Evolutionary conservation across 2,329 filamentous ascomycete species (phyloP), one percentile per base, ranked within the genome.

Genomic region (Pyrenochaeta sp.): DNA sequence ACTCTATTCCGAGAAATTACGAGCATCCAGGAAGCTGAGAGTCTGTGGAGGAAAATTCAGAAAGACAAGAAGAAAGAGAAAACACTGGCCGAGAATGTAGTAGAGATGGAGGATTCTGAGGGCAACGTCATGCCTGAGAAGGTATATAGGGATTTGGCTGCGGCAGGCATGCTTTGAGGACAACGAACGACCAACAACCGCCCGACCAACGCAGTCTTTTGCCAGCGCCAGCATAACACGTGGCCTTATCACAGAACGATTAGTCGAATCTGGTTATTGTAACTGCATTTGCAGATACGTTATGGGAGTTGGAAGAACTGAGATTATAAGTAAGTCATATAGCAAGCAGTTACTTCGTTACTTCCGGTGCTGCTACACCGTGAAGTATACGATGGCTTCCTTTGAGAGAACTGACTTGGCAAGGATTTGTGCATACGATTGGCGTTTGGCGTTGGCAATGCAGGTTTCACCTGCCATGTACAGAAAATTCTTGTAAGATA

Each of bases 121-220:
- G 95, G 95, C 46, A 98, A 99, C 72, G 95, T 99, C 56, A 99
- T 99, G 95, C 95, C 96, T 0, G 93, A 97, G 81, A 96, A 97
- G 84, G 94, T 99, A 53, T 99, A 97, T 78, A 89, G 93, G 66
- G 95, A 99, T 84, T 80, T 98, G 78, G 91, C 92, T 79, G 96
- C 96, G 81, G 92, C 96, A 76, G 94, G 94, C 34, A 83, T 97
- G 72, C 64, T 77, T 5, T 77, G 59, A 72, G 54, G 24, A 30
- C 9, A 4, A 46, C 22, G 28, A 10, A 22, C 3, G 5, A 8
- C 24, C 40, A 13, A 10, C 19, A 24, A 27, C 15, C 15, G 6
- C 24, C 40, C 13, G 13, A 10, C 30, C 30, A 10, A 32, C 6
- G 30, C 5, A 10, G 36, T 5, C n/a, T 6, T 6, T 42, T 22